Evolutionary conservation across 306 rosid species (phyloP), one percentile per base, ranked within the genome.

Genomic region (Quercus suber): DNA sequence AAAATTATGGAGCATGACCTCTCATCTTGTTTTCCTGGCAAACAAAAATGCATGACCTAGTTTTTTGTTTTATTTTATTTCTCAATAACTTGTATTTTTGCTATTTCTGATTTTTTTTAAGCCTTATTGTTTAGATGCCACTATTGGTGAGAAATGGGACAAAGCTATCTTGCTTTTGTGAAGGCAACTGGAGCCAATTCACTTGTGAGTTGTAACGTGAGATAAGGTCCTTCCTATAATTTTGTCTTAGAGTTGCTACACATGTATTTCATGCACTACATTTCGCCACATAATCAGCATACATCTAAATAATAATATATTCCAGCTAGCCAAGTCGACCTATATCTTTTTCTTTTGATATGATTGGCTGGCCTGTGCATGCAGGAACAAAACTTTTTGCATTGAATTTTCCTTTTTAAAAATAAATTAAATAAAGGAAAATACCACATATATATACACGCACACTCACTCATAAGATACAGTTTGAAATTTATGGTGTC

Each of bases 201-300:
- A 31, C 35, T 33, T 4, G 69, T 61, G 6, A 61, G 35, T 60
- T 4, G 69, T 61, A 15, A 61, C 35, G 37, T 61, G 37, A 17
- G 19, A 61, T 61, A 28, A 13, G 35, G 27, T 61, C 69, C 69
- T 61, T 61, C 35, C 17, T 9, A 20, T 58, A 18, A 5, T 6
- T 55, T 2, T 52, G 43, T 41, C 65, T 71, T 72, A 71, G 53
- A 28, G 76, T 61, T 69, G 33, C 17, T 43, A 79, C 82, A 59
- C 77, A 72, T 72, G 82, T 79, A 72, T 79, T 79, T 61, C 82
- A 79, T 79, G 82, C 64, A 72, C 73, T 43, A 59, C 72, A 33
- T 35, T 65, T 33, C 49, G 71, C 51, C 71, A 31, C 49, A 65
- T 31, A 5, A 65, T 9, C 51, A 31, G 71, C 23, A 8, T 20